Evolutionary conservation across 805 yeast genomes (phyloP).

Genomic region (Candida adriatica): DNA sequence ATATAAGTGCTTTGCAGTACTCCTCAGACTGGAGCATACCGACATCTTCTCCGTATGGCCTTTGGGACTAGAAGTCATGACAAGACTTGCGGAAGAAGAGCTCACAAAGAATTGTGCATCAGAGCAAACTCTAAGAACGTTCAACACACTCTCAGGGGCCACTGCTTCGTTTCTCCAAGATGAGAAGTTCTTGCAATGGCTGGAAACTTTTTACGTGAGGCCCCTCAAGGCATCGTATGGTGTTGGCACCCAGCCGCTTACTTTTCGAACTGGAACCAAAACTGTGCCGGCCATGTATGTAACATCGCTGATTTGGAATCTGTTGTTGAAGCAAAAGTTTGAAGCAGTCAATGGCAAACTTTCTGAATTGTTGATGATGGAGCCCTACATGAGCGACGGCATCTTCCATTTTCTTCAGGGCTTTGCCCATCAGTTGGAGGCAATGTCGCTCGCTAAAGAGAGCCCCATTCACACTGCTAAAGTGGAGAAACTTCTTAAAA

Average conservation of each 20-base stretch:
- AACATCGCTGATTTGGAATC: conserved; percentile 15
- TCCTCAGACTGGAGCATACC: conserved; percentile 40
- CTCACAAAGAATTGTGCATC: conserved; percentile 3
- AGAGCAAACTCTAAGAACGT: conserved; percentile 11
- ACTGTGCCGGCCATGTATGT: conserved; percentile 11
- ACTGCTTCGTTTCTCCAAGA: conserved; percentile 10
- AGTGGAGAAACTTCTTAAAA: conserved; percentile 10
- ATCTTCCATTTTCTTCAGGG: conserved; percentile 21
- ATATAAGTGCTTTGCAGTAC: conserved; percentile 41
- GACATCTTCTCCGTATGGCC: conserved; percentile 61
- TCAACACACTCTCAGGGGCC: conserved; percentile 1
- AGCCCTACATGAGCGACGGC: conserved; percentile 20
- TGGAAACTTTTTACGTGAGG: conserved; percentile 9
- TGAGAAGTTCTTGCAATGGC: conserved; percentile 21
- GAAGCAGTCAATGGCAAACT: conserved; percentile 14
- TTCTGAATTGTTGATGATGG: conserved; percentile 8
- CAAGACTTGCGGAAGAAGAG: conserved; percentile 14
- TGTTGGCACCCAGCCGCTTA: conserved; percentile 1
- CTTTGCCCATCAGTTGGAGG: conserved; percentile 18
- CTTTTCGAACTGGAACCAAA: conserved; percentile 13
- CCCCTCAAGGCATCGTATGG: neutral
- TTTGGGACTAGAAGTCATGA: conserved; percentile 49
- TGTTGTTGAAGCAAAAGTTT: conserved; percentile 16
- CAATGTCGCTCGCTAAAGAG: conserved; percentile 4
- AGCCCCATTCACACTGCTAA: conserved; percentile 3